Evolutionary conservation across 257 asterid species (phyloP), one percentile per base, ranked within the genome.

Genomic region (Gynochthodes officinalis): DNA sequence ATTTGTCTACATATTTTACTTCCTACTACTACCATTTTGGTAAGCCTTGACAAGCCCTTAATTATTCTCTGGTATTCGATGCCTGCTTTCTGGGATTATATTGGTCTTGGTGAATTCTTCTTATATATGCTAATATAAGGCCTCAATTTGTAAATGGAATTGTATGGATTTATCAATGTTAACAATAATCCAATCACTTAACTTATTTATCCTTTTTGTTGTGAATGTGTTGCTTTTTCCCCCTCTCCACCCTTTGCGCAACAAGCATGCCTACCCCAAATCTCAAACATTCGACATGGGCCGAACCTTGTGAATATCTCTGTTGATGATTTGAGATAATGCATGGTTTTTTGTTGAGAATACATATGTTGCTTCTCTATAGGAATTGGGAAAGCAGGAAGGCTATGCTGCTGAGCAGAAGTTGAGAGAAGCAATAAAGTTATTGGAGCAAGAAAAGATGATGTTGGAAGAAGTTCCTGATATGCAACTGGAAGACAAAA

Each of bases 391-490:
- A 9, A 75, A 85, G 75, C 87, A 62, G 5, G 90, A 69, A 61
- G 86, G 76, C 42, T 78, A 78, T 18, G 81, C 61, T 4, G n/a
- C 28, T 21, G 78, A 77, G 33, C 21, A 37, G 40, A 83, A 86
- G 80, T 16, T 86, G 19, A 33, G 53, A 55, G 78, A 73, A 23
- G 80, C 84, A 0, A 46, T 89, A 14, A 39, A 73, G 79, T 67
- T 77, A 35, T 53, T 91, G 74, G 92, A 86, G 61, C 67, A 80
- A 44, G 90, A 90, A 71, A 85, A 76, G 82, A 84, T 71, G 70
- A n/a, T 85, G 33, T 43, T 90, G 80, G 96, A 88, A 69, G 88
- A 86, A 65, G 49, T 85, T 0, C 94, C 96, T 0, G 89, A 90
- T 52, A 21, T 80, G 84, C 81, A 90, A 58, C 61, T 90, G 52